These are phyloP conservation scores for Nidula microcarpa DNA, from an alignment of 768 basidiomycete genomes.

Conservation along the genomic window DNA sequence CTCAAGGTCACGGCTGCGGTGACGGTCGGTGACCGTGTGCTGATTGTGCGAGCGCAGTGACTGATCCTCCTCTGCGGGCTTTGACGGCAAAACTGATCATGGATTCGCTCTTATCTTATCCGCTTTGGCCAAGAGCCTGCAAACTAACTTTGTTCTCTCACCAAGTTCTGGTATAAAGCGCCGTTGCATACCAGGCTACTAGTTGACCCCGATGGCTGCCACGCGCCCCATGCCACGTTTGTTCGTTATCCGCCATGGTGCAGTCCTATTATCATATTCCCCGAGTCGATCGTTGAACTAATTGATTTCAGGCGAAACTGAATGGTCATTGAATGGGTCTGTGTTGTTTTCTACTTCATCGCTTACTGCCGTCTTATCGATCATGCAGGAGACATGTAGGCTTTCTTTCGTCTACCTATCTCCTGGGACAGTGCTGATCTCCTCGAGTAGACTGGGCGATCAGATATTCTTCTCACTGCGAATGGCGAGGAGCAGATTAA, in stretches of 20 bases:
- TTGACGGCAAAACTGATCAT: no score
- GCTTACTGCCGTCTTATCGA: not conserved
- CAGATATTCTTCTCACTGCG: conserved; percentile 84
- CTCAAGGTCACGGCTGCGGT: no score
- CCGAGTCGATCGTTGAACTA: not conserved
- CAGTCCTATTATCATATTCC: conserved; percentile 2
- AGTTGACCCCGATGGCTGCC: conserved; percentile 24
- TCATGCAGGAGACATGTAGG: conserved; percentile 57
- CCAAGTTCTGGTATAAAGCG: no score
- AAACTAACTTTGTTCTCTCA: no score
- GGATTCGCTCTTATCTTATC: no score
- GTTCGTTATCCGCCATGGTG: conserved; percentile 80
- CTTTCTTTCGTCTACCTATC: no score
- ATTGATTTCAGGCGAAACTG: conserved; percentile 70
- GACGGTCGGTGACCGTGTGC: no score
- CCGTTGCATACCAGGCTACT: not conserved
- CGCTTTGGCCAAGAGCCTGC: no score
- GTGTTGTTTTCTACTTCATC: conserved; percentile 13
- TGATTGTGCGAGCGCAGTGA: no score
- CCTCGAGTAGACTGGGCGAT: conserved; percentile 83
- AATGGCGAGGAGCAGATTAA: conserved; percentile 71
- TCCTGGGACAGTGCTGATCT: no score
- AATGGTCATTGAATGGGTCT: conserved; percentile 88
- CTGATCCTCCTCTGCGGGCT: no score
- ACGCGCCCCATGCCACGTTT: conserved; percentile 65